A percentile compares a stretch with the other conserved stretches of the same genome.
Conservation (phyloP, 306 rosid species). For the Cucurbita maxima region DNA sequence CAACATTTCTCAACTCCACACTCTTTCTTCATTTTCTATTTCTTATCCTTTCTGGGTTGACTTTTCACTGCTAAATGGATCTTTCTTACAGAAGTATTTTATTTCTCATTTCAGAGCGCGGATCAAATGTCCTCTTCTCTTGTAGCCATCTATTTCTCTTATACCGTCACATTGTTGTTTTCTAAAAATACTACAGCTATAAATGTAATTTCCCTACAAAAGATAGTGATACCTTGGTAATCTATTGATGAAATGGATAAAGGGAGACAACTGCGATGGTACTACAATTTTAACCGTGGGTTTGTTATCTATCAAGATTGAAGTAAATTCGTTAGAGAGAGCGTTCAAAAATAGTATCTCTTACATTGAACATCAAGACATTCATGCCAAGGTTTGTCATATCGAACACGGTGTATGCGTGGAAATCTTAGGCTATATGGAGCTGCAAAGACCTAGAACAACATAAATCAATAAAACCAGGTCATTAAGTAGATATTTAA, state of each 20-base stretch:
- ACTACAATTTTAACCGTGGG: neutral
- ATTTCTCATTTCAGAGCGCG: neutral
- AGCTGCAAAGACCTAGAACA: constrained; percentile 69
- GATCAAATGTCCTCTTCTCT: neutral
- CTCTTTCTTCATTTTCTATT: neutral
- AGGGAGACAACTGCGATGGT: neutral
- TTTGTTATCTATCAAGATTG: neutral
- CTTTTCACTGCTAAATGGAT: neutral
- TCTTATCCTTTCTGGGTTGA: neutral
- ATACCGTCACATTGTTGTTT: neutral
- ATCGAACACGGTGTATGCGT: constrained; percentile 79
- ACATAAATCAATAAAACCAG: constrained; percentile 8
- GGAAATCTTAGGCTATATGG: constrained; percentile 94
- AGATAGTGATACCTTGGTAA: neutral
- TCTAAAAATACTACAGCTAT: neutral
- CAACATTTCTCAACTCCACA: neutral
- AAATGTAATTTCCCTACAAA: neutral
- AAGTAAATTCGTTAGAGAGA: neutral
- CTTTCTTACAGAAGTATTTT: neutral
- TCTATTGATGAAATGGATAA: neutral
- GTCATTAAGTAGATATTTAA: constrained; percentile 4
- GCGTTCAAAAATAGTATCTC: constrained; percentile 2
- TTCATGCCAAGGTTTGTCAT: constrained; percentile 91
- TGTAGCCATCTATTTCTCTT: neutral
- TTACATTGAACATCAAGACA: constrained; percentile 91